Conservation (phyloP, 2,329 filamentous ascomycete genomes). For the Coleophoma crateriformis region DNA sequence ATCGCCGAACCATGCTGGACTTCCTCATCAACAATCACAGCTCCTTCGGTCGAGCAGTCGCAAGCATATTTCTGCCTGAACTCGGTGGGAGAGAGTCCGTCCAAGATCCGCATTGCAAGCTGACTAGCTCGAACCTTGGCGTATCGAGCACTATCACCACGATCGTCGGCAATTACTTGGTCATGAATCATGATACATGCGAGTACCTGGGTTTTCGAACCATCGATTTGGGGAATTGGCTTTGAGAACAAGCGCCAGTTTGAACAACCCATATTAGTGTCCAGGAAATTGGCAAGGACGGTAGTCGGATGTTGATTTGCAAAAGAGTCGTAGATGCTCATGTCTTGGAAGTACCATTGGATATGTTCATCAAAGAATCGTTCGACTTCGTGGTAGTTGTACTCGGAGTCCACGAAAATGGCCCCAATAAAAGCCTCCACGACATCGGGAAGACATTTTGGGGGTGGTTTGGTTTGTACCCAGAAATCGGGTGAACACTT, state of each 20-base stretch:
- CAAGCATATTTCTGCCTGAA: slow-evolving; percentile 60
- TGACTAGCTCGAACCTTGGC: slow-evolving; percentile 66
- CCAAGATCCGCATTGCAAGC: slow-evolving; percentile 44
- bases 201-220: slow-evolving; percentile 46
- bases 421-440: slow-evolving; percentile 87
- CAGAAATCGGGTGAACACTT: slow-evolving; percentile 61
- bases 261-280: slow-evolving; percentile 59
- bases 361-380: slow-evolving; percentile 74
- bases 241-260: slow-evolving; percentile 33
- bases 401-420: slow-evolving; percentile 83
- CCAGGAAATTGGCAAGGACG: slow-evolving; percentile 59
- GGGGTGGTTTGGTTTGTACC: slow-evolving; percentile 56
- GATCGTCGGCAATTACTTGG: slow-evolving; percentile 55
- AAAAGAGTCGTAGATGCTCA: slow-evolving; percentile 81
- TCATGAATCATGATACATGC: slow-evolving; percentile 75
- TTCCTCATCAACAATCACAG: slow-evolving; percentile 4
- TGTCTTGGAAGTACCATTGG: slow-evolving; percentile 75
- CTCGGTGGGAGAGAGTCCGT: slow-evolving; percentile 40
- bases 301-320: slow-evolving; percentile 84
- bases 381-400: slow-evolving; percentile 68
- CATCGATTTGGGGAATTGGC: slow-evolving; percentile 28
- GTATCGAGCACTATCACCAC: slow-evolving; percentile 61
- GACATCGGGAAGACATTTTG: slow-evolving; percentile 77
- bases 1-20: slow-evolving; percentile 8
- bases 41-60: slow-evolving; percentile 41